Conservation (phyloP, 192 early-diverging fungal species). For the Dissophora ornata region DNA sequence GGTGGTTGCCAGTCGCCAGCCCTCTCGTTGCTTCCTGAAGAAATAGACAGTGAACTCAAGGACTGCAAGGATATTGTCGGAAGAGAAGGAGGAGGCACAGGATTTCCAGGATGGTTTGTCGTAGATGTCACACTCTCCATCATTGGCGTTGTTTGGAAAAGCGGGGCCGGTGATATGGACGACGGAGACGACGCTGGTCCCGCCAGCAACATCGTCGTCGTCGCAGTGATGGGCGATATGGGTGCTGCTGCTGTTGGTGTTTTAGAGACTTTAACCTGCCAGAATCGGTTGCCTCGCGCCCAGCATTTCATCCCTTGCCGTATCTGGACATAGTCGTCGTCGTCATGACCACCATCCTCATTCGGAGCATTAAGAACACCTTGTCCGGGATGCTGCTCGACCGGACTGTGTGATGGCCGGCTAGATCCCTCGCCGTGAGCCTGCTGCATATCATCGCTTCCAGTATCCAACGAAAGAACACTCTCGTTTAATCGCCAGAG, state of each 20-base stretch:
- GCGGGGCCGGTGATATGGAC: not conserved
- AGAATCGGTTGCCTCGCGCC: slow-evolving; percentile 49
- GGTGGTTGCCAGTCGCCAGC: not conserved
- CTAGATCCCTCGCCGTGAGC: slow-evolving; percentile 17
- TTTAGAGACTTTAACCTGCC: slow-evolving; percentile 35
- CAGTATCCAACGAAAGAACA: not conserved
- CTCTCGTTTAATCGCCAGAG: slow-evolving; percentile 23
- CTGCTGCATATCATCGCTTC: not conserved
- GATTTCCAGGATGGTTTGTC: not conserved
- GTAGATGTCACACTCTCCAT: not conserved
- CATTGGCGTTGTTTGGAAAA: not conserved
- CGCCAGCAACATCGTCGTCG: slow-evolving; percentile 6
- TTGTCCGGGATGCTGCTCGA: not conserved
- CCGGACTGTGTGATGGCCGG: not conserved
- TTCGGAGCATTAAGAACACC: not conserved
- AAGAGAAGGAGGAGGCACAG: not conserved
- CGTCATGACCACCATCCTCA: slow-evolving; percentile 51
- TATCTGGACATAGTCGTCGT: slow-evolving; percentile 54
- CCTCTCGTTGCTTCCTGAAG: not conserved
- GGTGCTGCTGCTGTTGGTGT: slow-evolving; percentile 11
- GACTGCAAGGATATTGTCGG: not conserved
- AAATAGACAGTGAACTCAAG: not conserved
- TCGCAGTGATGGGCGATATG: slow-evolving; percentile 2
- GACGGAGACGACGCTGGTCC: not conserved
- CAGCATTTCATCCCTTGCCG: slow-evolving; percentile 53